Conservation (phyloP, 1,284 basidiomycete species). For the Neonothopanus nambi region DNA sequence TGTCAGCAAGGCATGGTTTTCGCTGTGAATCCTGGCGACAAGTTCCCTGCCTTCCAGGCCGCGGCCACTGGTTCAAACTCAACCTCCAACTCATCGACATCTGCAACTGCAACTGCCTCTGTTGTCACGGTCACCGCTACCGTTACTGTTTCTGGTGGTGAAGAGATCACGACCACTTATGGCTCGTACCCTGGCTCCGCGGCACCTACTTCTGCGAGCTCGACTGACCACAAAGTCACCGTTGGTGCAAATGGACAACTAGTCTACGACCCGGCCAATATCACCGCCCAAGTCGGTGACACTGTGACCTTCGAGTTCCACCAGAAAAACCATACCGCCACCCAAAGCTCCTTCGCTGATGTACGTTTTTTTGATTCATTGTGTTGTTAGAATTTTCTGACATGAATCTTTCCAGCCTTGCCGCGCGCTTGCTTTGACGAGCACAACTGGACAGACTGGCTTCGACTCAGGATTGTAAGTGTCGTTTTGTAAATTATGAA, state of each 20-base stretch:
- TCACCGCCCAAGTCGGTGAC: slow-evolving; percentile 57
- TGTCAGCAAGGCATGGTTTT: slow-evolving; percentile 58
- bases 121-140: slow-evolving; percentile 37
- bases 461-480: slow-evolving; percentile 70
- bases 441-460: slow-evolving; percentile 49
- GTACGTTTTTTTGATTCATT: no score
- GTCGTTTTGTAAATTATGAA: no score
- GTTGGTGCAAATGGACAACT: slow-evolving; percentile 50
- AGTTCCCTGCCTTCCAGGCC: slow-evolving; percentile 53
- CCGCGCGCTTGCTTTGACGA: slow-evolving; percentile 19
- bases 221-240: slow-evolving; percentile 46
- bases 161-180: slow-evolving; percentile 33
- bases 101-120: slow-evolving; percentile 25
- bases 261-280: slow-evolving; percentile 53
- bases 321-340: slow-evolving; percentile 51
- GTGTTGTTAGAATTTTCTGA: no score
- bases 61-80: slow-evolving; percentile 41
- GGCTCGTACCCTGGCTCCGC: slow-evolving; percentile 31
- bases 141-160: slow-evolving; percentile 33
- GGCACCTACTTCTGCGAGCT: slow-evolving; percentile 29
- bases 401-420: no score
- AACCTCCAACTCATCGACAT: slow-evolving; percentile 10
- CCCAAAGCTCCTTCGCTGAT: slow-evolving; percentile 55
- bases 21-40: slow-evolving; percentile 57
- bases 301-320: slow-evolving; percentile 64